Evolutionary conservation across 306 rosid genomes (phyloP).

Genomic region (Sphenostylis stenocarpa): DNA sequence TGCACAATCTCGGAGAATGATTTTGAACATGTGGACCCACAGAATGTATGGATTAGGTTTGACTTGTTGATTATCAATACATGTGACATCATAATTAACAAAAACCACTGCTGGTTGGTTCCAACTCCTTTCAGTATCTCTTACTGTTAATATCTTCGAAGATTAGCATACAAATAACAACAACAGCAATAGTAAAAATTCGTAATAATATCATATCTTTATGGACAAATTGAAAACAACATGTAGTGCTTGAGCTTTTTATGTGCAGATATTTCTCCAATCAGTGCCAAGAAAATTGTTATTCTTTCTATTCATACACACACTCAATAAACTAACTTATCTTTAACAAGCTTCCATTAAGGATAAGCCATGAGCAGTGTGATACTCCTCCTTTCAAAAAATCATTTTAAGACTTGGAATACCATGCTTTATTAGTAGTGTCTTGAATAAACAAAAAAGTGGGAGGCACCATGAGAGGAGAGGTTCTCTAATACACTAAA

Average conservation of each 20-base stretch:
- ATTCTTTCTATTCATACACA: background rate
- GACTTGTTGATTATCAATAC: constrained; percentile 37
- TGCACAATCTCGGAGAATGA: constrained; percentile 39
- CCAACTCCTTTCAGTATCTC: constrained; percentile 1
- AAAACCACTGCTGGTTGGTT: constrained; percentile 44
- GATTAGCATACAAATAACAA: constrained; percentile 14
- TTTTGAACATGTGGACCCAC: constrained; percentile 38
- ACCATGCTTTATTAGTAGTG: constrained; percentile 7
- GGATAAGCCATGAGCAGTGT: background rate
- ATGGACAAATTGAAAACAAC: constrained; percentile 13
- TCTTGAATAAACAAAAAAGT: constrained; percentile 50
- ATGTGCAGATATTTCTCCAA: constrained; percentile 17
- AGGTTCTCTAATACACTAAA: constrained; percentile 55
- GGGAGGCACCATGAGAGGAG: constrained; percentile 69
- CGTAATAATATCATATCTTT: constrained; percentile 32
- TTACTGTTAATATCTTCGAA: constrained; percentile 20
- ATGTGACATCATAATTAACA: constrained; percentile 51
- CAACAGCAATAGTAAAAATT: background rate
- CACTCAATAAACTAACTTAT: constrained; percentile 21
- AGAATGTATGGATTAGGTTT: constrained; percentile 46
- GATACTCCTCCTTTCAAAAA: background rate
- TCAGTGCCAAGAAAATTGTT: background rate
- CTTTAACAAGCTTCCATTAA: constrained; percentile 5
- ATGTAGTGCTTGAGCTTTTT: constrained; percentile 29
- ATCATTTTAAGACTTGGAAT: background rate